Conservation (phyloP, 2,329 filamentous ascomycete genomes). For the Helotiales sp. region DNA sequence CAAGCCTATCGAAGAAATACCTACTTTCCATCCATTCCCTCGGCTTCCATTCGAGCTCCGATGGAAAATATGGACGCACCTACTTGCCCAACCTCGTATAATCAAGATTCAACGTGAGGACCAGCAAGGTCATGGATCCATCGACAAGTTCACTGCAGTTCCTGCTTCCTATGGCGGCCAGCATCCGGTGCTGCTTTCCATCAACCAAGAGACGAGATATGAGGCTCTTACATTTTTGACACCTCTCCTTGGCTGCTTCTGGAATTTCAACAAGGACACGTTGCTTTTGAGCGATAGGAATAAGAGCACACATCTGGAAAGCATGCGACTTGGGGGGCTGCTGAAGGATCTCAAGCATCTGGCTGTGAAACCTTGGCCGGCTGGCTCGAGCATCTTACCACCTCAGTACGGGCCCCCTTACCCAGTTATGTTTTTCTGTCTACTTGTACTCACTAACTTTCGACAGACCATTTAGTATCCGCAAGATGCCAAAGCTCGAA, state of each 20-base stretch:
- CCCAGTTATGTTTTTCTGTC: not conserved
- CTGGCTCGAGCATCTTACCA: no score
- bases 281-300: constrained; percentile 9
- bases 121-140: not conserved
- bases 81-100: constrained; percentile 8
- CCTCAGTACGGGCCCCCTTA: not conserved
- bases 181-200: constrained; percentile 5
- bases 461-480: not conserved
- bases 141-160: not conserved
- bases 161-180: constrained; percentile 13
- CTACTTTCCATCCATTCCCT: constrained; percentile 3
- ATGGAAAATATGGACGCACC: constrained; percentile 11
- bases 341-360: not conserved
- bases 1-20: not conserved
- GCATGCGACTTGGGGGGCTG: not conserved
- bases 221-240: constrained; percentile 8
- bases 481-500: not conserved
- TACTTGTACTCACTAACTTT: not conserved
- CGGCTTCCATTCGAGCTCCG: constrained; percentile 10
- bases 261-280: constrained; percentile 12
- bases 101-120: not conserved
- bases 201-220: constrained; percentile 9
- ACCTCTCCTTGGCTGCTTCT: constrained; percentile 3
- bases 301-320: not conserved
- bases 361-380: not conserved